Conservation (phyloP, 2,329 filamentous ascomycete genomes). For the Apiospora malaysiana region DNA sequence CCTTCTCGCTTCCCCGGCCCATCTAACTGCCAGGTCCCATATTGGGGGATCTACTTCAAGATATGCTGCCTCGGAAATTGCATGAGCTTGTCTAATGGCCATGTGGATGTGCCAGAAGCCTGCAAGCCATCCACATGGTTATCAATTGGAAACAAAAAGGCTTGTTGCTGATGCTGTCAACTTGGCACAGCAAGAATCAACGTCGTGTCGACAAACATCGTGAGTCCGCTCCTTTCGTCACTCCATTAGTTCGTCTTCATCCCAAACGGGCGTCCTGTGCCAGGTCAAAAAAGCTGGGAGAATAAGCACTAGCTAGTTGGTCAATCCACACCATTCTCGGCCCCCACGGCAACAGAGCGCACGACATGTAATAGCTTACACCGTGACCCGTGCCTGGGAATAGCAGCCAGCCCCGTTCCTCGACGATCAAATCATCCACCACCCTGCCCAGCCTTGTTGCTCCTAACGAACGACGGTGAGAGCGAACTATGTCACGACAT, state of each 20-base stretch:
- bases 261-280: slow-evolving; percentile 2
- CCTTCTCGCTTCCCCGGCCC: background rate
- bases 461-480: background rate
- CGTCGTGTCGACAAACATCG: background rate
- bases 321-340: background rate
- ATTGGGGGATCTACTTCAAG: background rate
- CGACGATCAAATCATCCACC: background rate
- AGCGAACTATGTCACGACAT: background rate
- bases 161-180: background rate
- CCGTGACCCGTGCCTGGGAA: slow-evolving; percentile 4
- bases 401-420: background rate
- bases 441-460: background rate
- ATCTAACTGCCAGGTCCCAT: slow-evolving; percentile 8
- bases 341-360: slow-evolving; percentile 1
- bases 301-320: background rate
- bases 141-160: background rate
- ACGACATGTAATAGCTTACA: slow-evolving; percentile 8
- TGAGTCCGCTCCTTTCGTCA: background rate
- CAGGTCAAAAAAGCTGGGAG: background rate
- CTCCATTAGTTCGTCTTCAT: background rate
- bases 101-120: background rate
- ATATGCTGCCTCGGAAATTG: background rate
- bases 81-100: background rate
- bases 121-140: background rate
- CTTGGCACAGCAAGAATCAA: background rate